phyloP scores from a whole-genome alignment of 192 early-diverging fungal genomes.

The Entophlyctis luteolus region DNA sequence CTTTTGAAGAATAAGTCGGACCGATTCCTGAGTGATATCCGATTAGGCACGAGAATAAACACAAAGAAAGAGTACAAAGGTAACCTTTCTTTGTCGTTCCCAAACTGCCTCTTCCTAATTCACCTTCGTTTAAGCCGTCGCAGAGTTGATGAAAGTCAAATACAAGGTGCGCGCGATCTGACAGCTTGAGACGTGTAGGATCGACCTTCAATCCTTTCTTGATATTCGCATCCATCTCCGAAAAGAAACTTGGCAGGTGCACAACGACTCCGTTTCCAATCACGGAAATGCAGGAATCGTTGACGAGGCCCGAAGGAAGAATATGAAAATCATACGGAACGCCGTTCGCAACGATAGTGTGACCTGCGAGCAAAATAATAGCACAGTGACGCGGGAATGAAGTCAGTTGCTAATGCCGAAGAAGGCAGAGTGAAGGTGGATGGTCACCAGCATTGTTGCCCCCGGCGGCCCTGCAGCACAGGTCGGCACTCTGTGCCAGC shows the following conservation, averaged over 20 bases:
- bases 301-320: slow-evolving; percentile 78
- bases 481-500: slow-evolving; percentile 81
- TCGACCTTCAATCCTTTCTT: slow-evolving; percentile 56
- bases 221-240: slow-evolving; percentile 78
- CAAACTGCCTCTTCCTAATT: slow-evolving; percentile 79
- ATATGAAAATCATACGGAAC: slow-evolving; percentile 96
- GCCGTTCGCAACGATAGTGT: slow-evolving; percentile 95
- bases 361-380: slow-evolving; percentile 61
- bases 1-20: slow-evolving; percentile 95
- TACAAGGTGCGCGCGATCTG: slow-evolving; percentile 92
- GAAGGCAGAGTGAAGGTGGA: background rate
- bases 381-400: background rate
- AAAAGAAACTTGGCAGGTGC: slow-evolving; percentile 91
- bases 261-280: slow-evolving; percentile 96
- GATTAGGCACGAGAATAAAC: slow-evolving; percentile 43
- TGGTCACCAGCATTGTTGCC: slow-evolving; percentile 21
- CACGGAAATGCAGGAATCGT: slow-evolving; percentile 69
- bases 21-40: slow-evolving; percentile 58
- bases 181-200: slow-evolving; percentile 74
- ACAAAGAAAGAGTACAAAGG: slow-evolving; percentile 81
- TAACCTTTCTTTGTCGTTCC: slow-evolving; percentile 94
- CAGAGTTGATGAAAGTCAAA: slow-evolving; percentile 95
- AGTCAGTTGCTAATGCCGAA: background rate
- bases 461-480: slow-evolving; percentile 60
- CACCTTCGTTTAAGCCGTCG: slow-evolving; percentile 92